Base-by-base conservation (phyloP, 2,329 filamentous ascomycete species). In the Paraphaeosphaeria sporulosa region DNA sequence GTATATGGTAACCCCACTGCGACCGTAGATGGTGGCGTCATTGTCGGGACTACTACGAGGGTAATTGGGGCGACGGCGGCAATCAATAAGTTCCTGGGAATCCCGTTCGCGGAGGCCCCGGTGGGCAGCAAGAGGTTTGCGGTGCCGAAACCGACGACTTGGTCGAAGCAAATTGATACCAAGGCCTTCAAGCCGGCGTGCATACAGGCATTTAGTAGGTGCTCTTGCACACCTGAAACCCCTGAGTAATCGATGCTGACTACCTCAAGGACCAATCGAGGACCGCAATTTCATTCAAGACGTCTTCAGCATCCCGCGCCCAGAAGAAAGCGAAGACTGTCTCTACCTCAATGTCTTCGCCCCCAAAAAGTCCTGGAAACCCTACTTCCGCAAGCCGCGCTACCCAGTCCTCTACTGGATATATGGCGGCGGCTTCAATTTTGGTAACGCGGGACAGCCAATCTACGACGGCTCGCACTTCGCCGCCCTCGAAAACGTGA, bases 321-420 rank as follows among this genome's bases (percentile, higher is more conserved):
- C 61, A 4, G 56, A 58, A 32, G 70, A 73, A 46, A 70, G 64
- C 25, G 77, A 80, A 42, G 76, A 80, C 55, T 81, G 78, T 58
- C 57, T 80, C 19, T 73, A 77, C n/a, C 66, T 79, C 2, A 78
- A 81, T 52, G 71, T 79, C 1, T 72, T 69, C 21, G 71, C 66
- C 4, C 76, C 71, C 15, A 47, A n/a, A 8, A 58, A 49, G 50
- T 15, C 42, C 10, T 21, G 15, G 38, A 43, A 51, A 19, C 3
- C 36, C 4, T 25, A 12, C 0, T 34, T 21, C 0, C 52, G 15
- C 21, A 47, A 34, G 32, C 4, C 40, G 19, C 32, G 38, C 15
- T 30, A 46, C 36, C 43, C 63, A 3, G 65, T 68, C 2, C 50
- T 68, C 13, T 65, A 55, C 55, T 72, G 57, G 68, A 55, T 57